Evolutionary conservation across 2,329 filamentous ascomycete genomes (phyloP).

Genomic region (Fusarium sulawesiense): DNA sequence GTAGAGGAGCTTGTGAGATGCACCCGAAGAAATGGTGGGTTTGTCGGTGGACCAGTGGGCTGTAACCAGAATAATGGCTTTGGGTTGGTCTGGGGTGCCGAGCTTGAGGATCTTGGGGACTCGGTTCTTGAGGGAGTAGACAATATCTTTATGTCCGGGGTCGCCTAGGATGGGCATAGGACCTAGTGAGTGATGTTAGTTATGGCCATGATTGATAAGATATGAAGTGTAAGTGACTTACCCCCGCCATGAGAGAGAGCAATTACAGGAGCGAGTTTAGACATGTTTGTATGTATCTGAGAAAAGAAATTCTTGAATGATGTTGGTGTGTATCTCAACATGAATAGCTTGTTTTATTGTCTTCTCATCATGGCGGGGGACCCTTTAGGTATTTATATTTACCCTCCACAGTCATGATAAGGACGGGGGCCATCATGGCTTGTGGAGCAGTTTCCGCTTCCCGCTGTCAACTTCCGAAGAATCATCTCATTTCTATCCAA

Average conservation of each 20-base stretch:
- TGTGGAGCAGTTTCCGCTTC: constrained; percentile 32
- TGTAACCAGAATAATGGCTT: constrained; percentile 67
- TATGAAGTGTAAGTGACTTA: constrained; percentile 30
- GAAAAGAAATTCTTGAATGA: not conserved
- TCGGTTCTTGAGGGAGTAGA: constrained; percentile 62
- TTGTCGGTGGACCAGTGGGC: constrained; percentile 66
- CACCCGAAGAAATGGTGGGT: constrained; percentile 63
- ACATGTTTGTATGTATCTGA: constrained; percentile 48
- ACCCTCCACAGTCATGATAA: constrained; percentile 20
- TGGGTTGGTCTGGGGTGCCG: constrained; percentile 60
- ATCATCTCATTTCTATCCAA: constrained; percentile 6
- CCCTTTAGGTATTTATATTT: constrained; percentile 26
- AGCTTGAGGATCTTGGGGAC: constrained; percentile 68
- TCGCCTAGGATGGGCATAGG: constrained; percentile 70
- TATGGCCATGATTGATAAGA: not conserved
- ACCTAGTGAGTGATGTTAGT: constrained; percentile 48
- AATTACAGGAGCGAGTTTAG: constrained; percentile 56
- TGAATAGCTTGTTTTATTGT: constrained; percentile 1
- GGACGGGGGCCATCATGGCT: constrained; percentile 34
- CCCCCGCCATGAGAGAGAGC: constrained; percentile 64
- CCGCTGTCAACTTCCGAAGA: constrained; percentile 23
- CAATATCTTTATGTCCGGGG: constrained; percentile 62
- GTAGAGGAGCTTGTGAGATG: constrained; percentile 62
- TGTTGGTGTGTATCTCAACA: constrained; percentile 22
- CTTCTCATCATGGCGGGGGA: constrained; percentile 13